Conservation (phyloP, 495 filamentous ascomycete genomes). For the Neurospora sp. region DNA sequence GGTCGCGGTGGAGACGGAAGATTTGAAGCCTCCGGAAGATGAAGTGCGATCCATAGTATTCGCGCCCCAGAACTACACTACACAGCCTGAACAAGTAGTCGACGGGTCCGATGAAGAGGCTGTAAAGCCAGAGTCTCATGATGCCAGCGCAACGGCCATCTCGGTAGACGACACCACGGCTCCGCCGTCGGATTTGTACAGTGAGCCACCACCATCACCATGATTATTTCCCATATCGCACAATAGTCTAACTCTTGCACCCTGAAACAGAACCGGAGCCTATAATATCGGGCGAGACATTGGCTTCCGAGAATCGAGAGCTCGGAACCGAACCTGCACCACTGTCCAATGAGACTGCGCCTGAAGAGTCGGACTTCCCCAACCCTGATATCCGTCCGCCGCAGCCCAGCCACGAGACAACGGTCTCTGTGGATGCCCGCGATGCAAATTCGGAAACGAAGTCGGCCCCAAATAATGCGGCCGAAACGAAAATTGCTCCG, state of each 20-base stretch:
- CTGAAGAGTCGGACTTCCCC: constrained; percentile 14
- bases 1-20: neutral
- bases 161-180: neutral
- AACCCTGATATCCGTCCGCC: constrained; percentile 9
- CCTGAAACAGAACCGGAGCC: neutral
- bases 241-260: neutral
- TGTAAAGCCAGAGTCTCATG: neutral
- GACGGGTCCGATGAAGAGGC: neutral
- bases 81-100: neutral
- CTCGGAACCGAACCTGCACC: constrained; percentile 14
- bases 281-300: neutral
- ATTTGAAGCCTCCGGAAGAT: neutral
- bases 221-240: neutral
- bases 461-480: constrained; percentile 10
- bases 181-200: neutral
- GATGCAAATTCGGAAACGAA: constrained; percentile 3
- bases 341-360: constrained; percentile 1
- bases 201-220: constrained; percentile 3
- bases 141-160: neutral
- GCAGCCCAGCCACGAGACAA: constrained; percentile 1
- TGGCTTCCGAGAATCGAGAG: neutral
- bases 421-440: neutral
- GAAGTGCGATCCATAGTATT: neutral
- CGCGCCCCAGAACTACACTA: neutral
- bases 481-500: neutral